Evolutionary conservation across 169 alveolate genomes (phyloP), one percentile per base, ranked within the genome.

Genomic region (Toxoplasma gondii): DNA sequence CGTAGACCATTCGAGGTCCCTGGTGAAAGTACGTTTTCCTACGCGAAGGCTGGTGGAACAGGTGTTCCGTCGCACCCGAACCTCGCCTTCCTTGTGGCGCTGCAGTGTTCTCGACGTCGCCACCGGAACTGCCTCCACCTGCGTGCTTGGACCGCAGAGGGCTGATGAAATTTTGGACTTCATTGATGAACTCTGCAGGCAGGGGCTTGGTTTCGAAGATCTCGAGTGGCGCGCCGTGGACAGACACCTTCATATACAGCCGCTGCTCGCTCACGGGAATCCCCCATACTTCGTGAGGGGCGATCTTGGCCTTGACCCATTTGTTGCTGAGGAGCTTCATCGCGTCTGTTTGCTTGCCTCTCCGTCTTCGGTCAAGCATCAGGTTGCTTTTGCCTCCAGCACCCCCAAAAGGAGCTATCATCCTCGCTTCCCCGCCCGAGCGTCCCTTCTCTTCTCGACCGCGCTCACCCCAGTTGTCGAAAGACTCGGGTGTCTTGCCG

Each of bases 191-290:
- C 64, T 38, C 54, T 24, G 69, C 69, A 0, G 90, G 41, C 12
- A 82, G 29, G 31, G 70, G 92, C 88, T 92, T 80, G 4, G 91
- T 88, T 36, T 80, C 88, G 31, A 93, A 93, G 90, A 54, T 78
- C 78, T 93, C 95, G 31, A 93, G 87, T 36, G 95, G 95, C 67
- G 95, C 93, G 22, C 95, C 95, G n/a, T 88, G 93, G 45, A 93
- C 95, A 16, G 91, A 70, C 69, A 93, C 84, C 87, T 54, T 80
- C 70, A 88, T 41, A 91, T 91, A 93, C 49, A 93, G 93, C 31
- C 95, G n/a, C 74, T 93, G 95, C 87, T 93, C 95, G 41, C 93
- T 87, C 31, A 93, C 93, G n/a, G 95, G 95, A 24, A 93, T 44
- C 36, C 95, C 95, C 95, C 84, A 88, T 0, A 88, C 81, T 36